Percentiles rank a stretch among this genome's conserved stretches.
These are phyloP conservation scores for Vachellia collinsii DNA, from an alignment of 306 rosid species.

Conservation along the genomic window DNA sequence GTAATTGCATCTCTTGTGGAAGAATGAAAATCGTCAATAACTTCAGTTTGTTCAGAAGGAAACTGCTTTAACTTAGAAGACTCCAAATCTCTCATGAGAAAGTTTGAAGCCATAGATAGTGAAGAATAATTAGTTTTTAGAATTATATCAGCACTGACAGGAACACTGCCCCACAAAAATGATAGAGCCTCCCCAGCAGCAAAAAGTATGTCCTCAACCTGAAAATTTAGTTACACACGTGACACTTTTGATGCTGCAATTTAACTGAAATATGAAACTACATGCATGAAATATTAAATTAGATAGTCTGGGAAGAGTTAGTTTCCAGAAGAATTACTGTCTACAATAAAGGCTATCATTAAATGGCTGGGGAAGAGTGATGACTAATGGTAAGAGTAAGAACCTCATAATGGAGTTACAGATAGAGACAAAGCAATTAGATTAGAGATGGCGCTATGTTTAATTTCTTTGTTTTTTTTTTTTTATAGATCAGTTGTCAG, in stretches of 20 bases:
- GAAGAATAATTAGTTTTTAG: conserved; percentile 87
- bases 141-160: conserved; percentile 87
- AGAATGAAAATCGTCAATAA: conserved; percentile 59
- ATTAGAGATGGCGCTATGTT: not conserved
- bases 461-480: not conserved
- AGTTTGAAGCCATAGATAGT: conserved; percentile 89
- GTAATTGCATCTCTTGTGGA: conserved; percentile 69
- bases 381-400: not conserved
- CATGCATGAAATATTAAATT: not conserved
- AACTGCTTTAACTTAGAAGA: conserved; percentile 51
- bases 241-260: conserved; percentile 16
- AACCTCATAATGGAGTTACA: not conserved
- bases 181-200: conserved; percentile 98
- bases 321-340: not conserved
- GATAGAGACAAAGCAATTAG: not conserved
- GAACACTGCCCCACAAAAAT: conserved; percentile 95
- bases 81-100: conserved; percentile 81
- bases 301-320: not conserved
- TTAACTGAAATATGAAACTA: not conserved
- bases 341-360: not conserved
- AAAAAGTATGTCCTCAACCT: conserved; percentile 94
- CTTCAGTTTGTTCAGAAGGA: conserved; percentile 43
- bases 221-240: conserved; percentile 41
- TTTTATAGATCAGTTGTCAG: not conserved
- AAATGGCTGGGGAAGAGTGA: not conserved